Base-by-base conservation (phyloP, 2,329 filamentous ascomycete species). In the Stachybotrys chlorohalonatus region DNA sequence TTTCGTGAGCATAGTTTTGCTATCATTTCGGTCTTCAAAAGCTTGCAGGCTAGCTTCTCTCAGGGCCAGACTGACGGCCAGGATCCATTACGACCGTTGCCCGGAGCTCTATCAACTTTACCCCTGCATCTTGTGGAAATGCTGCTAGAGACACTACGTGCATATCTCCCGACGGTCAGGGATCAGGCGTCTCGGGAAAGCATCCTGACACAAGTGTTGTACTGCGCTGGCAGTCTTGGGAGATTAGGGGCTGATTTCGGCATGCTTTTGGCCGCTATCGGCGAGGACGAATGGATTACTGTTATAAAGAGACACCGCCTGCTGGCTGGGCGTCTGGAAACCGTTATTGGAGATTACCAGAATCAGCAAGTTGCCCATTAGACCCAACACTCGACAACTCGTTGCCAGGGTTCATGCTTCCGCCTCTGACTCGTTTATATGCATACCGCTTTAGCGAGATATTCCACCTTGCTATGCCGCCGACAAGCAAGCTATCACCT, bases 1-100 rank as follows among this genome's bases (percentile, higher is more conserved):
- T 97, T 97, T 68, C 87, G 94, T 53, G 94, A 99, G 71, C 94
- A 99, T 70, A 96, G 90, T 67, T 99, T 99, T 69, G 89, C 87
- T 48, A 95, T 97, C 57, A 84, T 97, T 31, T 95, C 90, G 56
- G 90, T 97, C 80, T 96, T 95, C 70, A 89, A 86, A 64, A 94
- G 87, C 64, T 90, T 97, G 0, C 77, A 81, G 3, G 78, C 83
- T 4, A 70, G 68, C 53, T 63, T 71, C 48, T 53, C 59, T 11
- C 52, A 57, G 31, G 50, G 52, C 7, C 55, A 60, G 1, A 56
- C 51, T 3, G 56, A 63, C 11, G 54, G 54, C 1, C 54, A 62
- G 46, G 64, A 66, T 46, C 73, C 75, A 13, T 63, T 85, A n/a
- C 72, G 76, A 51, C 81, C 82, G 0, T 73, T 92, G 3, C 91